phyloP scores from a whole-genome alignment of 805 yeast genomes.

The Lipomyces spencermartinsiae region DNA sequence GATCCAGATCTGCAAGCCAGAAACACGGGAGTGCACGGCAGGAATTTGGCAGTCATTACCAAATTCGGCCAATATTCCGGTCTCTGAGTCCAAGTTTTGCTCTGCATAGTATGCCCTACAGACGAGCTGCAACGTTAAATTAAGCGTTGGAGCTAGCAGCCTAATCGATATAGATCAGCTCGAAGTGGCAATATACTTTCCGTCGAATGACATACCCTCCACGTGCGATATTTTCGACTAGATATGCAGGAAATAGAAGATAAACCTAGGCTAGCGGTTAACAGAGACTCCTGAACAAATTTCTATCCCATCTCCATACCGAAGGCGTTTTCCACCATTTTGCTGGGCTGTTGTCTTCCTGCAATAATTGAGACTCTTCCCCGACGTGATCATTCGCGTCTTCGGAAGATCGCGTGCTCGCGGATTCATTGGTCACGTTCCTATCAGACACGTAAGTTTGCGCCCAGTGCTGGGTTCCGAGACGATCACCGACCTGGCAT shows the following conservation, averaged over 20 bases:
- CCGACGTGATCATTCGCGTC: background rate
- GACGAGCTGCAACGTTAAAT: constrained; percentile 15
- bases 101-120: constrained; percentile 26
- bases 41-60: constrained; percentile 26
- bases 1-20: constrained; percentile 26
- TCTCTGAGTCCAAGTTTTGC: constrained; percentile 4
- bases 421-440: background rate
- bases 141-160: constrained; percentile 23
- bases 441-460: background rate
- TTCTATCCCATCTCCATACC: background rate
- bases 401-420: background rate
- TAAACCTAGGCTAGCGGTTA: background rate
- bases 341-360: background rate
- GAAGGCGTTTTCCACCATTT: constrained; percentile 15
- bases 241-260: constrained; percentile 1
- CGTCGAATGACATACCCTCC: background rate
- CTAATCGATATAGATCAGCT: background rate
- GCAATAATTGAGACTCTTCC: background rate
- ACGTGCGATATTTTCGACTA: constrained; percentile 2
- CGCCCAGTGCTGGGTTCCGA: background rate
- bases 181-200: background rate
- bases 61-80: constrained; percentile 6
- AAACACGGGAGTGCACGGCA: constrained; percentile 22
- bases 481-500: background rate
- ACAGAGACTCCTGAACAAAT: background rate